Evolutionary conservation across 2,329 filamentous ascomycete species (phyloP).

Genomic region (Pseudogymnoascus sp.): DNA sequence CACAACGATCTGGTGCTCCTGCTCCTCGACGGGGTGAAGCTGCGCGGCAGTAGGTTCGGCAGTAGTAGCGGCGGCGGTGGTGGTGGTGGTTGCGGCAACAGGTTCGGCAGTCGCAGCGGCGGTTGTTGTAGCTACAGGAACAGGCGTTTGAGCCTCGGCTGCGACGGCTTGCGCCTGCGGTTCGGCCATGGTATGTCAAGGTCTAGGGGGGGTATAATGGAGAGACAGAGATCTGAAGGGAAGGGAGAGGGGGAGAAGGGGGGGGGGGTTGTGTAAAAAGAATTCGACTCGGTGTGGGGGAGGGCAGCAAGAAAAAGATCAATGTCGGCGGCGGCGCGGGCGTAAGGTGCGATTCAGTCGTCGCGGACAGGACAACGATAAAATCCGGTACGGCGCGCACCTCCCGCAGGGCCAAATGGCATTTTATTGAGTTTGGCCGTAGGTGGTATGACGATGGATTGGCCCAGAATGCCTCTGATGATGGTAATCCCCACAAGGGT

Average conservation of each 20-base stretch:
- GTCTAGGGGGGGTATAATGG: not conserved
- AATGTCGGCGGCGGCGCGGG: not conserved
- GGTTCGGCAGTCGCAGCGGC: not conserved
- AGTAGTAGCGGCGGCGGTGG: not conserved
- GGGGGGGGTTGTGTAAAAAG: not conserved
- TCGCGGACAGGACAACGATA: not conserved
- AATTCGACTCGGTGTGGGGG: not conserved
- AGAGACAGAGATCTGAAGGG: not conserved
- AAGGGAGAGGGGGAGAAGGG: not conserved
- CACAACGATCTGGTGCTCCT: not conserved
- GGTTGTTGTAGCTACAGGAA: not conserved
- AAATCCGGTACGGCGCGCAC: not conserved
- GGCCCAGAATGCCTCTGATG: not conserved
- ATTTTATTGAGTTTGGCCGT: not conserved
- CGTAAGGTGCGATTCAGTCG: not conserved
- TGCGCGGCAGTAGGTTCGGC: not conserved
- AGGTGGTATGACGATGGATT: not conserved
- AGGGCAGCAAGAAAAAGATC: not conserved
- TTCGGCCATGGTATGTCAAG: not conserved
- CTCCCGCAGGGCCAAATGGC: not conserved
- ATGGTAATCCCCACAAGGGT: not conserved
- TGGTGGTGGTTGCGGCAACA: no score
- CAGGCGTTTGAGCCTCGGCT: not conserved
- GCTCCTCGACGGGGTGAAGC: not conserved
- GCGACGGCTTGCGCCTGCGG: not conserved